Percentiles rank a stretch among this genome's conserved stretches.
These are phyloP conservation scores for Schwanniomyces pseudopolymorphus DNA, from an alignment of 805 yeast species.

Conservation along the genomic window DNA sequence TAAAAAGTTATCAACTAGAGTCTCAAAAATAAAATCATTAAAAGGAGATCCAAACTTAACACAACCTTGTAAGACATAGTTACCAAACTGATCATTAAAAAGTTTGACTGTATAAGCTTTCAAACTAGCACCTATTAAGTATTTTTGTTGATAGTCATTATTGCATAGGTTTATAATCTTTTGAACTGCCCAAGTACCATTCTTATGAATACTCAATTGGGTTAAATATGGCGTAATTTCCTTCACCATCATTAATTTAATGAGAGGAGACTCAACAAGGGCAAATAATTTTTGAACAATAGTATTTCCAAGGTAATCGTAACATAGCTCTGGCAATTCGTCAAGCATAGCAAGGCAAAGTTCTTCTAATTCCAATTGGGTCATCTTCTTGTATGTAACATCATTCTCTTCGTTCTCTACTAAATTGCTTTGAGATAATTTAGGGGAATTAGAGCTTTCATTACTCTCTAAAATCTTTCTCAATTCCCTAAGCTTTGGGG, in stretches of 20 bases:
- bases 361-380: conserved; percentile 71
- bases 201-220: conserved; percentile 92
- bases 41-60: conserved; percentile 85
- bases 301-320: conserved; percentile 94
- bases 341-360: conserved; percentile 79
- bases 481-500: conserved; percentile 83
- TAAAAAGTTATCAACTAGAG: conserved; percentile 73
- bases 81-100: conserved; percentile 94
- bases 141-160: conserved; percentile 51
- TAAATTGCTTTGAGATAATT: neutral
- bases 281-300: conserved; percentile 90
- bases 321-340: conserved; percentile 86
- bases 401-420: conserved; percentile 8
- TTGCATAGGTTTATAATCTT: conserved; percentile 75
- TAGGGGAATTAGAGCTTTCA: conserved; percentile 17
- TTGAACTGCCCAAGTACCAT: conserved; percentile 99
- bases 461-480: conserved; percentile 55
- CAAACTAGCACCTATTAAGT: conserved; percentile 65
- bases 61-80: conserved; percentile 93
- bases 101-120: conserved; percentile 81
- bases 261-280: conserved; percentile 57
- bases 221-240: conserved; percentile 77
- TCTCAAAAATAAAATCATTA: conserved; percentile 86
- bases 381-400: conserved; percentile 14
- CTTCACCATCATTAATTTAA: conserved; percentile 79